Conservation (phyloP, 768 basidiomycete species). For the Udeniomyces megalosporus region DNA sequence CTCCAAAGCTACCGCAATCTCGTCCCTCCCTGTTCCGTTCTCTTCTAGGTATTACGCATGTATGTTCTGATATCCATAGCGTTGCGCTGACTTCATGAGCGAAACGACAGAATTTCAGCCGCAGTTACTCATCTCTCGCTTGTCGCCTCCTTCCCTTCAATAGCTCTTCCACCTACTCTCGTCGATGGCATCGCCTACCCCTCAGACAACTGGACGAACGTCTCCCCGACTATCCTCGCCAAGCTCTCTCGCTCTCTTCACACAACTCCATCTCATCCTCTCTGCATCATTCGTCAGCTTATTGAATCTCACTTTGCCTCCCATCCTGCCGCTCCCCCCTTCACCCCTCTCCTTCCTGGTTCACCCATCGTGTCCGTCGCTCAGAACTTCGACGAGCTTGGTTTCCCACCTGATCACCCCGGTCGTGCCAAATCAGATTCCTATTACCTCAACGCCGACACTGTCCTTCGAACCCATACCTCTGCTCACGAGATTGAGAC, state of each 20-base stretch:
- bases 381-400: constrained; percentile 89
- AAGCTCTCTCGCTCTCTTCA: constrained; percentile 67
- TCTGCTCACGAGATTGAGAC: constrained; percentile 95
- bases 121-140: background rate
- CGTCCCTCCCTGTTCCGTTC: no score
- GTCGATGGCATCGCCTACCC: constrained; percentile 37
- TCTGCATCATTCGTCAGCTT: constrained; percentile 64
- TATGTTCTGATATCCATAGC: no score
- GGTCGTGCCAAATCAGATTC: constrained; percentile 79
- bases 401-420: constrained; percentile 83
- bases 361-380: constrained; percentile 77
- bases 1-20: no score
- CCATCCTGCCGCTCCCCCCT: constrained; percentile 4
- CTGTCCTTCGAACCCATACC: constrained; percentile 94
- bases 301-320: constrained; percentile 71
- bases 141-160: background rate
- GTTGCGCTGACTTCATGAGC: no score
- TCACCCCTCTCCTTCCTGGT: constrained; percentile 42
- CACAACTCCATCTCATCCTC: constrained; percentile 58
- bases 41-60: no score
- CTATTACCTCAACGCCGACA: constrained; percentile 79
- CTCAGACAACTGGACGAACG: constrained; percentile 66
- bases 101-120: background rate
- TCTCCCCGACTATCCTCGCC: constrained; percentile 65
- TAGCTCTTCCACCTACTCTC: constrained; percentile 9